Evolutionary conservation across 1,139 yeast genomes (phyloP).

Genomic region (Trichomonascaceae sp.): DNA sequence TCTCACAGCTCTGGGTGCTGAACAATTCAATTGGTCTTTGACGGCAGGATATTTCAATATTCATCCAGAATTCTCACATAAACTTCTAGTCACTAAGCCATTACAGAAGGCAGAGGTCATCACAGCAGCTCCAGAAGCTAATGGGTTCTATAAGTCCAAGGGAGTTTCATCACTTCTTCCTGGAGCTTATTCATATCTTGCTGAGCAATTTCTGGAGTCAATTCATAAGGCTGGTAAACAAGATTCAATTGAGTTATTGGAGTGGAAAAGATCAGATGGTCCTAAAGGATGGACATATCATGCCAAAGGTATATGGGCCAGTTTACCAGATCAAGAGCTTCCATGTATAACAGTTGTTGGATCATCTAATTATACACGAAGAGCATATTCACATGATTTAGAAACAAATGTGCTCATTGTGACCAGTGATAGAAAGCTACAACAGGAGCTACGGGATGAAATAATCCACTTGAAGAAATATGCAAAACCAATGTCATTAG

Average conservation of each 20-base stretch:
- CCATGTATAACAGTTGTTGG: slow-evolving; percentile 83
- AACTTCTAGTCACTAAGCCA: slow-evolving; percentile 55
- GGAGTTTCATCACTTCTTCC: slow-evolving; percentile 85
- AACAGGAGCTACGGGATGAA: slow-evolving; percentile 54
- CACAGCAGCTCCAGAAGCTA: slow-evolving; percentile 86
- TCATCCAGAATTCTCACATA: slow-evolving; percentile 65
- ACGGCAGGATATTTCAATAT: slow-evolving; percentile 97
- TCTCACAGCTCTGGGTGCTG: slow-evolving; percentile 51
- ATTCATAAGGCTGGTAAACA: slow-evolving; percentile 42
- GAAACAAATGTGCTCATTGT: slow-evolving; percentile 80
- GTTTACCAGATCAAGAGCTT: slow-evolving; percentile 41
- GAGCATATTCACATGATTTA: slow-evolving; percentile 82
- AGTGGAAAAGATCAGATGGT: slow-evolving; percentile 74
- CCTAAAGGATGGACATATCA: slow-evolving; percentile 94
- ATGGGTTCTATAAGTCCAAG: slow-evolving; percentile 79
- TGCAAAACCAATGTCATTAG: slow-evolving; percentile 46
- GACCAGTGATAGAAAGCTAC: slow-evolving; percentile 60
- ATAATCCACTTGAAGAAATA: slow-evolving; percentile 52
- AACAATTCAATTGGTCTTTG: slow-evolving; percentile 69
- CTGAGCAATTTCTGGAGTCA: slow-evolving; percentile 59
- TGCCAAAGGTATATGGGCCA: slow-evolving; percentile 95
- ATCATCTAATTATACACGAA: slow-evolving; percentile 84
- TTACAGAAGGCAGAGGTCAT: slow-evolving; percentile 54
- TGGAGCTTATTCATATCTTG: slow-evolving; percentile 75
- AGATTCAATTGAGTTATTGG: slow-evolving; percentile 44